These are phyloP conservation scores for Phyllosticta paracitricarpa DNA, from an alignment of 2,329 filamentous ascomycete species.

Conservation along the genomic window DNA sequence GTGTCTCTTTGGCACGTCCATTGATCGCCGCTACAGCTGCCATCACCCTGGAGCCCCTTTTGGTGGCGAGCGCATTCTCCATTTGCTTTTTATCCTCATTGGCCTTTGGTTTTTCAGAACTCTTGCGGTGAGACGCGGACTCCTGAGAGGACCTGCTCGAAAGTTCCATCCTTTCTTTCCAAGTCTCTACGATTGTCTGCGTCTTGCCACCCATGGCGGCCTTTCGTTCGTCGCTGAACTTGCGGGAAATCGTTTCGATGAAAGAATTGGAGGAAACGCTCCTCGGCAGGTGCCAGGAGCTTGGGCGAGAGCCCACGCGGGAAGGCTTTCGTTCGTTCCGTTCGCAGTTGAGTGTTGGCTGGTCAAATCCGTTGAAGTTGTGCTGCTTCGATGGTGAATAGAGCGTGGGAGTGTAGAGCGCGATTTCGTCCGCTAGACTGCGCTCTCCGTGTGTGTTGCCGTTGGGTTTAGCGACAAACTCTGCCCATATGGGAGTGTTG, in stretches of 20 bases:
- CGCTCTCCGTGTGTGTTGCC: constrained; percentile 12
- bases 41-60: constrained; percentile 47
- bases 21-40: constrained; percentile 55
- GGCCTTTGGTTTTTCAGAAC: constrained; percentile 1
- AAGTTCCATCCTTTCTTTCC: constrained; percentile 1
- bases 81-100: constrained; percentile 7
- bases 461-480: constrained; percentile 45
- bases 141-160: constrained; percentile 8
- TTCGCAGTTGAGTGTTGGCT: constrained; percentile 27
- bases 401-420: constrained; percentile 47
- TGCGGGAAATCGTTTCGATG: constrained; percentile 29
- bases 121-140: neutral
- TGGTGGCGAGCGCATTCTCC: constrained; percentile 21
- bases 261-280: constrained; percentile 32
- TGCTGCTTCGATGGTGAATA: constrained; percentile 53
- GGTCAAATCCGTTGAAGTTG: constrained; percentile 47
- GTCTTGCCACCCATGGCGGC: constrained; percentile 11
- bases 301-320: constrained; percentile 35
- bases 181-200: constrained; percentile 9
- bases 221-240: constrained; percentile 24
- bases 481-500: constrained; percentile 68
- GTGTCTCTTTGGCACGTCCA: constrained; percentile 37
- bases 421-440: constrained; percentile 45
- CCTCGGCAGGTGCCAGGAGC: constrained; percentile 38
- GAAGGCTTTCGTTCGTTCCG: constrained; percentile 18